phyloP scores from a whole-genome alignment of 106 monocot species.

The Allium fistulosum region DNA sequence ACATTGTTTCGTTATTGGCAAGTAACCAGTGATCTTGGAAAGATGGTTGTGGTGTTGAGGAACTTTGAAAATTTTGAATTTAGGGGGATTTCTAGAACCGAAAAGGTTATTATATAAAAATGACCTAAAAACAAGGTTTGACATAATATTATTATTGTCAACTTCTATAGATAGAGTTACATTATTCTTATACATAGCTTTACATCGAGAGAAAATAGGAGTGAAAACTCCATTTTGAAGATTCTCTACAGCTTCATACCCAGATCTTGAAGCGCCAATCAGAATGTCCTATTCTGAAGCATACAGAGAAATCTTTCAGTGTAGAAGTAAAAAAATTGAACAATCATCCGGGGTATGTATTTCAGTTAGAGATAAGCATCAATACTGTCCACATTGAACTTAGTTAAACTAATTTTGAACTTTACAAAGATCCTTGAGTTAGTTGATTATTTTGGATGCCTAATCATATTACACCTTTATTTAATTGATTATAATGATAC shows the following conservation, averaged over 20 bases:
- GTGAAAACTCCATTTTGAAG: constrained; percentile 84
- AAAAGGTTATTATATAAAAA: constrained; percentile 48
- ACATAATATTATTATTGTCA: background rate
- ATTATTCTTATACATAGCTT: constrained; percentile 56
- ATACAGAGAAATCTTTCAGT: constrained; percentile 16
- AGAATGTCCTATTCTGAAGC: constrained; percentile 23
- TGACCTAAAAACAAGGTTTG: background rate
- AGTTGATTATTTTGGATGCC: too few species aligned
- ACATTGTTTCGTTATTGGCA: too few species aligned
- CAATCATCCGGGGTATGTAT: constrained; percentile 51
- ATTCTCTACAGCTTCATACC: too few species aligned
- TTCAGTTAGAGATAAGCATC: too few species aligned
- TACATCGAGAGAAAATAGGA: constrained; percentile 86
- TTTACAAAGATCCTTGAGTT: too few species aligned
- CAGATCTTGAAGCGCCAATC: constrained; percentile 38
- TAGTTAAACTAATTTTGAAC: too few species aligned
- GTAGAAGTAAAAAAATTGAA: constrained; percentile 24
- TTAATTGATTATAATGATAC: too few species aligned
- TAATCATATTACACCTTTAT: too few species aligned
- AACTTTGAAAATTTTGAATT: constrained; percentile 86
- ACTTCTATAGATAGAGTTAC: background rate
- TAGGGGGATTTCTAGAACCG: constrained; percentile 91
- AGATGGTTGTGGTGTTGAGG: constrained; percentile 69
- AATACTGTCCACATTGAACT: background rate
- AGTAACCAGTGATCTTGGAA: constrained; percentile 97